These are phyloP conservation scores for Debaryomyces nepalensis DNA, from an alignment of 1,139 yeast genomes.

Conservation along the genomic window DNA sequence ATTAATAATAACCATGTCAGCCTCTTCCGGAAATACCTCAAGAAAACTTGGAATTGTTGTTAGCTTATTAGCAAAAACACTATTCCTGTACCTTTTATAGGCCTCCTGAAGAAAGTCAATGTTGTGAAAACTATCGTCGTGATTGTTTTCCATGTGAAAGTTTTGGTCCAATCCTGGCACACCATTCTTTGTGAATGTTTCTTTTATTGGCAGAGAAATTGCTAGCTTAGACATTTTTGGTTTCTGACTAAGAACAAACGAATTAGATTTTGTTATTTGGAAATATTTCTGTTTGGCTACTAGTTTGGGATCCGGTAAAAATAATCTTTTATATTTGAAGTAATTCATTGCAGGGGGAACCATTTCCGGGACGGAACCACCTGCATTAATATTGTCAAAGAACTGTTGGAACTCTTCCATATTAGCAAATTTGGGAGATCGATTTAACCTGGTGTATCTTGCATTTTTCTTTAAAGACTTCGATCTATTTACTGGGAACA, in stretches of 20 bases:
- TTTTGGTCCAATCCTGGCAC: constrained; percentile 14
- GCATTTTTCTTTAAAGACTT: constrained; percentile 36
- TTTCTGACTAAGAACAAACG: background rate
- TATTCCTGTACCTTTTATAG: constrained; percentile 33
- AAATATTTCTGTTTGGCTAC: background rate
- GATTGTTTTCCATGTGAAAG: too few species aligned
- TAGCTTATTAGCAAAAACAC: constrained; percentile 31
- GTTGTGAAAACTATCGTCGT: too few species aligned
- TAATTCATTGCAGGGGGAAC: constrained; percentile 36
- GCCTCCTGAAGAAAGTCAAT: constrained; percentile 17
- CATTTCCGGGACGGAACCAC: constrained; percentile 29
- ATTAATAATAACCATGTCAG: constrained; percentile 25
- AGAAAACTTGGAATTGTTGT: constrained; percentile 33
- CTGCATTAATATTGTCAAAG: constrained; percentile 30
- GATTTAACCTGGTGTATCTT: constrained; percentile 22
- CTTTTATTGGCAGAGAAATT: constrained; percentile 26
- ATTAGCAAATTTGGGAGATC: constrained; percentile 31
- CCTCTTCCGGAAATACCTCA: constrained; percentile 37
- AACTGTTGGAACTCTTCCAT: constrained; percentile 33
- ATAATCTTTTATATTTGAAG: constrained; percentile 28
- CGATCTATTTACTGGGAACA: constrained; percentile 43
- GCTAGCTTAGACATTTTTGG: background rate
- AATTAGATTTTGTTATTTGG: constrained; percentile 3
- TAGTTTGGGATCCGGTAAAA: constrained; percentile 7
- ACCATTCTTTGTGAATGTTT: constrained; percentile 21